Evolutionary conservation across 2,329 filamentous ascomycete species (phyloP).

Genomic region (Fusarium devonianum): DNA sequence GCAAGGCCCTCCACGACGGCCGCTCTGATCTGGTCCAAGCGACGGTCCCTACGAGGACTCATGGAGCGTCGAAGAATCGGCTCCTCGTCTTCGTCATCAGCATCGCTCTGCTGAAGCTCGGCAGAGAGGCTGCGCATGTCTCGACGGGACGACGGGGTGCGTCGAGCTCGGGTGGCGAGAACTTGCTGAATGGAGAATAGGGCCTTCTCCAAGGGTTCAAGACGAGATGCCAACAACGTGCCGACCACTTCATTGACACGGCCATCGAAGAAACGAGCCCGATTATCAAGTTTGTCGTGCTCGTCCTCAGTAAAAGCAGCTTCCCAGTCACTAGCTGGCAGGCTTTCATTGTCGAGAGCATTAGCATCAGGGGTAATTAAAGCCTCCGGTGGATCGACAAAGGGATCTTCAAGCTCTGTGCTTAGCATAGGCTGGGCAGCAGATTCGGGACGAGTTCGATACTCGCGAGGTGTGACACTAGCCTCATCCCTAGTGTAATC

Average conservation of each 20-base stretch:
- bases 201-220: slow-evolving; percentile 83
- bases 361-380: slow-evolving; percentile 58
- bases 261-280: slow-evolving; percentile 88
- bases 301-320: slow-evolving; percentile 82
- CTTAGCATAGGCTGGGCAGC: slow-evolving; percentile 54
- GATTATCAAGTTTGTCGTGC: slow-evolving; percentile 80
- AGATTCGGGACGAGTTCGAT: slow-evolving; percentile 56
- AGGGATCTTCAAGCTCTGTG: slow-evolving; percentile 69
- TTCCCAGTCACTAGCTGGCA: slow-evolving; percentile 90
- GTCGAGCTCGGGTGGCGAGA: slow-evolving; percentile 64
- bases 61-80: slow-evolving; percentile 69
- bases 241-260: slow-evolving; percentile 89
- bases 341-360: slow-evolving; percentile 57
- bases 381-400: slow-evolving; percentile 59
- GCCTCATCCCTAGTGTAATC: slow-evolving; percentile 72
- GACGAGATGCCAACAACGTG: slow-evolving; percentile 74
- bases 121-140: slow-evolving; percentile 72
- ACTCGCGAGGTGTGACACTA: slow-evolving; percentile 73
- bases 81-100: slow-evolving; percentile 91
- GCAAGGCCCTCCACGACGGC: slow-evolving; percentile 77
- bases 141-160: slow-evolving; percentile 62
- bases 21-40: slow-evolving; percentile 80
- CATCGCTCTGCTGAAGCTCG: slow-evolving; percentile 83
- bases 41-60: slow-evolving; percentile 81
- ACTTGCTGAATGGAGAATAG: slow-evolving; percentile 77